Evolutionary conservation across 805 yeast genomes (phyloP).

Genomic region (Yarrowia bubula): DNA sequence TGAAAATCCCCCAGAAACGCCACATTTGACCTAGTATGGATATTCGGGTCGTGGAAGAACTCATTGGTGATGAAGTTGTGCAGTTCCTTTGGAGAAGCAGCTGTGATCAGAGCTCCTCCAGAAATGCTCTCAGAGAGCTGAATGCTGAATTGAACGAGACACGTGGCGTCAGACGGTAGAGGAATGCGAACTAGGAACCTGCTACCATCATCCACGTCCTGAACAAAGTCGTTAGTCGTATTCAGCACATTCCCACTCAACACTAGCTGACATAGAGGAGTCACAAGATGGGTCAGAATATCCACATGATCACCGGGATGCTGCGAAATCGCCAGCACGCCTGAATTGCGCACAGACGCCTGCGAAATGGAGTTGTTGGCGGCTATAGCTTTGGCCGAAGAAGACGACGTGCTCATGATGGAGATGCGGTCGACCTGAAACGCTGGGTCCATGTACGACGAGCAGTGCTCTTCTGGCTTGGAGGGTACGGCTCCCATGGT

Average conservation of each 20-base stretch:
- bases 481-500: constrained; percentile 24
- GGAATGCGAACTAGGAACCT: constrained; percentile 29
- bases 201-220: constrained; percentile 30
- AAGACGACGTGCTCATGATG: constrained; percentile 22
- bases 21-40: constrained; percentile 43
- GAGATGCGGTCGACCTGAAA: constrained; percentile 12
- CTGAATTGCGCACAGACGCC: constrained; percentile 1
- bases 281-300: constrained; percentile 8
- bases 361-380: constrained; percentile 4
- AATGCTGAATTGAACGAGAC: constrained; percentile 30
- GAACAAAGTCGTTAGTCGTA: constrained; percentile 1
- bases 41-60: constrained; percentile 40
- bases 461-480: constrained; percentile 5
- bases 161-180: constrained; percentile 29
- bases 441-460: constrained; percentile 22
- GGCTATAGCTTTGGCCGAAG: constrained; percentile 21
- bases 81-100: constrained; percentile 33
- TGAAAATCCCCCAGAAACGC: constrained; percentile 40
- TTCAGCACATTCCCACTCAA: neutral
- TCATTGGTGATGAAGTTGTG: constrained; percentile 40
- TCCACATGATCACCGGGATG: constrained; percentile 10
- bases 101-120: constrained; percentile 40
- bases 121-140: constrained; percentile 29
- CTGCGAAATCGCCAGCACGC: constrained; percentile 14
- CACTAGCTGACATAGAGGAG: neutral